phyloP scores from a whole-genome alignment of 2,329 filamentous ascomycete species.

The Trichoderma sp. region DNA sequence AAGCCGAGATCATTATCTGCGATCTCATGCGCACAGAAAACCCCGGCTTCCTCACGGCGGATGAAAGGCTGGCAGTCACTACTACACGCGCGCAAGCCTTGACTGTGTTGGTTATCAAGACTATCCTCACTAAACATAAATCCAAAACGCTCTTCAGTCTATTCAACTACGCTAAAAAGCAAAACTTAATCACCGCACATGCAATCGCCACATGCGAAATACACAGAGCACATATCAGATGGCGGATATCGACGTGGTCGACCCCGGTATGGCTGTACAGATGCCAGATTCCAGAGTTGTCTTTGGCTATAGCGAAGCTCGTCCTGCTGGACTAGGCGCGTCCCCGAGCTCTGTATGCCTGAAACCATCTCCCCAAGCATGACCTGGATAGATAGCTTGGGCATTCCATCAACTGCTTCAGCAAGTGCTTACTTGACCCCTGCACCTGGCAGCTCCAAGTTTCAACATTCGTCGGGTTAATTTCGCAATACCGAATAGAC shows the following conservation, averaged over 20 bases:
- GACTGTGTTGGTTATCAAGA: no score
- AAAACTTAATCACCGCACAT: constrained; percentile 26
- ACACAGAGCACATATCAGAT: constrained; percentile 30
- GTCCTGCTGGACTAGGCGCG: constrained; percentile 30
- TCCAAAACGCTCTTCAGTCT: no score
- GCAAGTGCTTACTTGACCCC: constrained; percentile 52
- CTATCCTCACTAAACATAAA: no score
- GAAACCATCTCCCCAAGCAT: constrained; percentile 28
- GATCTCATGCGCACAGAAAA: no score
- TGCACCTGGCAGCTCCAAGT: constrained; percentile 42
- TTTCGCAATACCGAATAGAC: constrained; percentile 40
- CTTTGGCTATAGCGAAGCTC: constrained; percentile 30
- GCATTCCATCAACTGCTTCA: constrained; percentile 49
- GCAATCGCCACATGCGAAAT: constrained; percentile 25
- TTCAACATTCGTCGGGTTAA: constrained; percentile 33
- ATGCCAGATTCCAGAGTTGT: constrained; percentile 27
- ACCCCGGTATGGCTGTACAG: constrained; percentile 27
- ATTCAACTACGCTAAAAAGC: no score
- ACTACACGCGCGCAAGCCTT: no score
- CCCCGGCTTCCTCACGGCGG: no score
- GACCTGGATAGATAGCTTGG: constrained; percentile 42
- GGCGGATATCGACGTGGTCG: constrained; percentile 29
- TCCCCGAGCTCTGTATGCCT: constrained; percentile 30
- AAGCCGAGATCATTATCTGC: no score
- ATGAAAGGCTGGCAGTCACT: no score